These are phyloP conservation scores for Lichina pygmaea DNA, from an alignment of 495 filamentous ascomycete genomes.

Conservation along the genomic window DNA sequence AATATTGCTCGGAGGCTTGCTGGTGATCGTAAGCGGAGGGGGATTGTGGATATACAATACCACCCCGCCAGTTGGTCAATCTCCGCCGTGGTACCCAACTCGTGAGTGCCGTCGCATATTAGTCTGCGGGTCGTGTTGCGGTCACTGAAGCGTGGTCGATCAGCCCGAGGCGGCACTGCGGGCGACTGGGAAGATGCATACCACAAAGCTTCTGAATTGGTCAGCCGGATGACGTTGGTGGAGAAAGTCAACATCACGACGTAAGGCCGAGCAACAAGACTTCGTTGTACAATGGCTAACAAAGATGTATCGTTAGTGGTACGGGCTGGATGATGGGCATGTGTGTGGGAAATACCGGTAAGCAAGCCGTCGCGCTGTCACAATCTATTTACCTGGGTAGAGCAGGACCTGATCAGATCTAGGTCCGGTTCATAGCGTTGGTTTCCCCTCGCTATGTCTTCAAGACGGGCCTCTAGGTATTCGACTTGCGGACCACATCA, in stretches of 20 bases:
- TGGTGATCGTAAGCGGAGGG: background rate
- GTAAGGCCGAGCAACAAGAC: background rate
- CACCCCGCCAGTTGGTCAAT: constrained; percentile 1
- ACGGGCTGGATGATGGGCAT: constrained; percentile 77
- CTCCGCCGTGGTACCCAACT: constrained; percentile 2
- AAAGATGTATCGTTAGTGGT: constrained; percentile 23
- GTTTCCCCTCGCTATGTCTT: constrained; percentile 65
- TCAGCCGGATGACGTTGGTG: constrained; percentile 53
- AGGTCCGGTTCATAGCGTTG: constrained; percentile 36
- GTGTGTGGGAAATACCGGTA: constrained; percentile 68
- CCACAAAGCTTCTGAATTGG: constrained; percentile 50
- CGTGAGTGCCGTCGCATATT: background rate
- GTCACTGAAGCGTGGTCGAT: background rate
- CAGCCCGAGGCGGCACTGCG: constrained; percentile 36
- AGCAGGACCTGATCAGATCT: background rate
- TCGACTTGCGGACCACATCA: constrained; percentile 47
- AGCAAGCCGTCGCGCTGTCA: constrained; percentile 2
- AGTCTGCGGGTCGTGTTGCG: background rate
- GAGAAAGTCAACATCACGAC: constrained; percentile 95
- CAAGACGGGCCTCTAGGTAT: constrained; percentile 79
- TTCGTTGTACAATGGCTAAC: background rate
- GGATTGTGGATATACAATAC: constrained; percentile 1
- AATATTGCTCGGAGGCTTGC: background rate
- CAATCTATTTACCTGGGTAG: background rate
- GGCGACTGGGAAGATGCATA: constrained; percentile 54